Base-by-base conservation (phyloP, 1,284 basidiomycete genomes). In the Cryptococcus jaspeensis region DNA sequence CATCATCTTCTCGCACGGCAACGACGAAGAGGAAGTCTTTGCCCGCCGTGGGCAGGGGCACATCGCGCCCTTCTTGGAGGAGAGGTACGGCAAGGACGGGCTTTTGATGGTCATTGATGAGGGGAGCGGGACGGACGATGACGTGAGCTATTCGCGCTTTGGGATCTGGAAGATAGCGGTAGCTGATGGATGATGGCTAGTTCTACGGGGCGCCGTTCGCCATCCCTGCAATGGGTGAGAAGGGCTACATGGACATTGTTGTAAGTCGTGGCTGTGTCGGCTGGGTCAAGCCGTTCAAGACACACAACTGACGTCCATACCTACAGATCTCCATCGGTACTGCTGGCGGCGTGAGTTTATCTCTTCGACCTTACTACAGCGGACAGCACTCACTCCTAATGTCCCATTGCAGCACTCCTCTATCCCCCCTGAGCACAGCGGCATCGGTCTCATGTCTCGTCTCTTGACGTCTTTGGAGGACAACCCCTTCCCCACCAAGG, bases 361-460 rank as follows among this genome's bases (percentile, higher is more conserved):
- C 28, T 32, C 28, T 32, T 32, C 45, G 16, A 20, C 3, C 35
- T 23, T 9, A 8, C 1, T 13, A 44, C 7, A n/a, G 13, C 16
- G 22, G 15, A 5, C 13, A 20, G 15, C n/a, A 35, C 25, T 42
- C n/a, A 44, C 18, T n/a, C 35, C 41, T 8, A 42, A 15, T 32
- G 4, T 20, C 40, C 9, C 61, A 0, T 66, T n/a, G n/a, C n/a
- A 80, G 37, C 80, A 81, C 64, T 79, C 78, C 15, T 79, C 76
- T 2, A 69, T 76, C 1, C 79, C 80, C 0, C 78, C 78, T 0
- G 56, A 60, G 8, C 80, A 81, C 64, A 80, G 78, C 1, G 74
- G 75, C 13, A 81, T 81, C 46, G 80, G 80, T 7, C 67, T 80
- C 56, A 73, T 80, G 60, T 62, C 73, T 0, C 63, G 71, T 44